A percentile compares a stretch with the other conserved stretches of the same genome.
Evolutionary conservation across 257 asterid genomes (phyloP).

Genomic region (Solanum bukasovii): DNA sequence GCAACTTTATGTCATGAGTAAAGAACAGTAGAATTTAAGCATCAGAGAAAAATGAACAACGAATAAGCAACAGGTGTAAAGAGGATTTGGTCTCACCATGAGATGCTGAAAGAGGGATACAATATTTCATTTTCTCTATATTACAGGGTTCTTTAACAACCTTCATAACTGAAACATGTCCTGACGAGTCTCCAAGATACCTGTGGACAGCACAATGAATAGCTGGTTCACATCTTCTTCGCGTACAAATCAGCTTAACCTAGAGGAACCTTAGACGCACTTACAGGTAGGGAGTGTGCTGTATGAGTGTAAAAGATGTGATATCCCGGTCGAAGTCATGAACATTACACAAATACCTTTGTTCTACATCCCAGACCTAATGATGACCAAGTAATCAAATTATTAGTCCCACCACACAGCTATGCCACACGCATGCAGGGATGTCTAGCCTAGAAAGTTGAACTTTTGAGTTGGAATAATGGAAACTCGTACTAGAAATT

Average conservation of each 20-base stretch:
- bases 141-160: constrained; percentile 28
- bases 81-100: constrained; percentile 39
- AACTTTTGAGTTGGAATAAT: not conserved
- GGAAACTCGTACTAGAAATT: not conserved
- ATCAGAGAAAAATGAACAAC: not conserved
- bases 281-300: constrained; percentile 62
- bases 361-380: constrained; percentile 85
- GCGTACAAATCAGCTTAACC: not conserved
- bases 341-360: constrained; percentile 37
- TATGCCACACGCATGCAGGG: not conserved
- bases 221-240: not conserved
- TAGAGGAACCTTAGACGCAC: not conserved
- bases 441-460: not conserved
- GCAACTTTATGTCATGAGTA: not conserved
- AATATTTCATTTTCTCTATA: constrained; percentile 65
- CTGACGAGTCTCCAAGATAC: constrained; percentile 66
- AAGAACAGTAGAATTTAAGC: not conserved
- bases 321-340: constrained; percentile 55
- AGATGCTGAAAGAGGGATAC: constrained; percentile 58
- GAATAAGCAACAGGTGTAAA: not conserved
- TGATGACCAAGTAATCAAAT: constrained; percentile 5
- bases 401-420: not conserved
- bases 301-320: constrained; percentile 48
- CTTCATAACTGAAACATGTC: constrained; percentile 61
- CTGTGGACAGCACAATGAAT: constrained; percentile 29